Base-by-base conservation (phyloP, 2,329 filamentous ascomycete species). In the Scytalidium lignicola region DNA sequence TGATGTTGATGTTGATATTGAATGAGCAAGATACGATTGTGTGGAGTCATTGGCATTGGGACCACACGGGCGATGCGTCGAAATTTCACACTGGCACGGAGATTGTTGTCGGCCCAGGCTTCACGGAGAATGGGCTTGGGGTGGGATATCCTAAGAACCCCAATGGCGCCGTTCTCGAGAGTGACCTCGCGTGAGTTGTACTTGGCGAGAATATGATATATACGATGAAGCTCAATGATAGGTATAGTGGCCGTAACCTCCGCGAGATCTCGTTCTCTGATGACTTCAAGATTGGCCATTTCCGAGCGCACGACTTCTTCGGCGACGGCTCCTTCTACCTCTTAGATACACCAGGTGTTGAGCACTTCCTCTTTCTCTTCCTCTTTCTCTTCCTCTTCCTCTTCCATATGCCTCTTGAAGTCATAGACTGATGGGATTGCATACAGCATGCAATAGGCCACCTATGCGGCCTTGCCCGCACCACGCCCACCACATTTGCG, bases 281-380 rank as follows among this genome's bases (percentile, higher is more conserved):
- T 26, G 43, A 51, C 19, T 55, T 71, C 3, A 62, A 66, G 52
- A 69, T 76, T 17, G 73, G 71, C 2, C 57, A 65, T 5, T 76
- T 74, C 56, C 56, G 65, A 26, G 74, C 74, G 2, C 62, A 66
- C 21, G 78, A 82, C 57, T 80, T 72, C 56, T 82, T 80, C 48
- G 71, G 71, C 2, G 78, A 82, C 56, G 78, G 77, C 1, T 71
- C 66, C 19, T 78, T 83, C 54, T 80, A 79, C 57, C 64, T 82
- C 1, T 5, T 26, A 6, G 23, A 26, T 26, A 10, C 23, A 6
- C 23, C 23, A 26, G 23, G 23, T 10, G n/a, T n/a, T n/a, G n/a
- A n/a, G n/a, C n/a, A n/a, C n/a, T n/a, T n/a, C n/a, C n/a, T n/a
- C n/a, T n/a, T n/a, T n/a, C n/a, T n/a, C n/a, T n/a, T n/a, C n/a